Percentiles rank a stretch among this genome's conserved stretches.
Conservation (phyloP, 1,284 basidiomycete species). For the Cystobasidiaceae sp. region DNA sequence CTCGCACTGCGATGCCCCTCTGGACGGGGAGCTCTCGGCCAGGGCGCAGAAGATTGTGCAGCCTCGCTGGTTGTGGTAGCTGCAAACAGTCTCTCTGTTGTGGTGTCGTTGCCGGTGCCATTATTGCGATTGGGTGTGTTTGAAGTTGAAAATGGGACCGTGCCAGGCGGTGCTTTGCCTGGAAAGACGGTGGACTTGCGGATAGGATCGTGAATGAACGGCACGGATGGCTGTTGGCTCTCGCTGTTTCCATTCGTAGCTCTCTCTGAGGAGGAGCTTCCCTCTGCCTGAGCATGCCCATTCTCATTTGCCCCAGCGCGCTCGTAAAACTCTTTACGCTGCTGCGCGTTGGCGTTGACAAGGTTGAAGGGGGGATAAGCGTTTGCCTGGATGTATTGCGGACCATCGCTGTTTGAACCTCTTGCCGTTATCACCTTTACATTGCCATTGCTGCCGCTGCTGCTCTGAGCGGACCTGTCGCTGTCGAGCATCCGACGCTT, state of each 20-base stretch:
- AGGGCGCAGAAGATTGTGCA: too few relatives aligned
- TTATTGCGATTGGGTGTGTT: too few relatives aligned
- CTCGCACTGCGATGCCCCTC: too few relatives aligned
- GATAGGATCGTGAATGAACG: slow-evolving; percentile 10
- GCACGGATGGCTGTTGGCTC: background rate
- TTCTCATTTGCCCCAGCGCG: background rate
- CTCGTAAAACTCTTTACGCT: slow-evolving; percentile 1
- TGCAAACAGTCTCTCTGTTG: background rate
- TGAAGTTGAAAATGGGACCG: background rate
- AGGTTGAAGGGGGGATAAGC: slow-evolving; percentile 23
- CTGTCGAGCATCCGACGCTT: slow-evolving; percentile 14
- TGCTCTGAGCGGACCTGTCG: background rate
- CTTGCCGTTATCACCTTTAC: too few relatives aligned
- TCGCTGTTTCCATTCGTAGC: background rate
- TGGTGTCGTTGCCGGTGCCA: too few relatives aligned
- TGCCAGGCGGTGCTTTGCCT: slow-evolving; percentile 3
- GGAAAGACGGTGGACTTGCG: slow-evolving; percentile 7
- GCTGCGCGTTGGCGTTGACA: slow-evolving; percentile 6
- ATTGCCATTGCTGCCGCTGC: background rate
- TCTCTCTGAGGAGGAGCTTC: too few relatives aligned
- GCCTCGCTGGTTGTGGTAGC: too few relatives aligned
- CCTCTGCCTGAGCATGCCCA: too few relatives aligned
- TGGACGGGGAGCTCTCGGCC: too few relatives aligned
- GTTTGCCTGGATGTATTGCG: slow-evolving; percentile 16
- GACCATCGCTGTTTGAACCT: too few relatives aligned